phyloP scores from a whole-genome alignment of 495 filamentous ascomycete genomes.

The Aspergillus cavernicola region DNA sequence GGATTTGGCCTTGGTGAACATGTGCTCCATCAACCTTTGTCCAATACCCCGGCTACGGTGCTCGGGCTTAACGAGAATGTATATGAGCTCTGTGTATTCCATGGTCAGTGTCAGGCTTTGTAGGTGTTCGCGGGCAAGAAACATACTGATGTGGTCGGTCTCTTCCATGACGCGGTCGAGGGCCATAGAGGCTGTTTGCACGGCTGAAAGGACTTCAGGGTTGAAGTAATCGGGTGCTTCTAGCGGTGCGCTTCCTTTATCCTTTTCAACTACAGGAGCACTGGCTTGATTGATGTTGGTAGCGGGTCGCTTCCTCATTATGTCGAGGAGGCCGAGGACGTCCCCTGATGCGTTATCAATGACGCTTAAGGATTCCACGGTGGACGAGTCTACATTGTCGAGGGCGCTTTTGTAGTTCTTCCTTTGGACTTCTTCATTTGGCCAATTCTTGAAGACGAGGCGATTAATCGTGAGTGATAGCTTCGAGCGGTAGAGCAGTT shows the following conservation, averaged over 20 bases:
- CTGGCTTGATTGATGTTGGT: background rate
- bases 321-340: slow-evolving; percentile 19
- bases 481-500: slow-evolving; percentile 26
- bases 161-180: slow-evolving; percentile 8
- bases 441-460: slow-evolving; percentile 28
- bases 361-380: slow-evolving; percentile 10
- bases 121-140: background rate
- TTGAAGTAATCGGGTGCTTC: slow-evolving; percentile 15
- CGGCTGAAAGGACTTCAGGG: slow-evolving; percentile 9
- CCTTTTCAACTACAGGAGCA: background rate
- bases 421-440: slow-evolving; percentile 20
- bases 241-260: background rate
- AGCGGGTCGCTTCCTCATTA: slow-evolving; percentile 4
- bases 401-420: slow-evolving; percentile 13
- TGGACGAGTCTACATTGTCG: background rate
- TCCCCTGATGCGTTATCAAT: slow-evolving; percentile 16
- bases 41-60: slow-evolving; percentile 18
- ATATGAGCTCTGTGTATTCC: slow-evolving; percentile 18
- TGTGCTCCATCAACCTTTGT: slow-evolving; percentile 11
- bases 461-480: slow-evolving; percentile 28
- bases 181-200: slow-evolving; percentile 1
- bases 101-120: background rate
- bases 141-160: slow-evolving; percentile 17
- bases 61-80: slow-evolving; percentile 17
- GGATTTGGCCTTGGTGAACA: slow-evolving; percentile 8